These are phyloP conservation scores for Daedaleopsis sinensis DNA, from an alignment of 768 basidiomycete species.

Conservation along the genomic window DNA sequence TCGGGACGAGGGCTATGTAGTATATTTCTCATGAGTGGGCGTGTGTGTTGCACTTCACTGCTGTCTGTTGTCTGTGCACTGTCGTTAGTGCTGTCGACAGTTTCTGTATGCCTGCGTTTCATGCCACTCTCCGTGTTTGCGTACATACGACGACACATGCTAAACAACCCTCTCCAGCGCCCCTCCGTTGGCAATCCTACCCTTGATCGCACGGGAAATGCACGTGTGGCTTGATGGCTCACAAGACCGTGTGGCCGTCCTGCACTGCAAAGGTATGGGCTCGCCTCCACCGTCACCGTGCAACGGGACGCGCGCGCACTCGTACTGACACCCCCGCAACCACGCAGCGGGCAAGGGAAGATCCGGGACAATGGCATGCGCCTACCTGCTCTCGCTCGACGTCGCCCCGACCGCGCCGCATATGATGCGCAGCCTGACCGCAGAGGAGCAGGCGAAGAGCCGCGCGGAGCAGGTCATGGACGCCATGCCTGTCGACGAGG, in stretches of 20 bases:
- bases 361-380: conserved; percentile 84
- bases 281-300: no score
- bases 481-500: conserved; percentile 48
- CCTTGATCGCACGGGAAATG: conserved; percentile 76
- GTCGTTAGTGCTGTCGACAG: no score
- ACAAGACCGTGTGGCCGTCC: conserved; percentile 69
- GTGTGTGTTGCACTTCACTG: no score
- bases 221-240: conserved; percentile 69
- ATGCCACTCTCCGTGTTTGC: no score
- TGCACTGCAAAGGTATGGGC: conserved; percentile 81
- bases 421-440: conserved; percentile 47
- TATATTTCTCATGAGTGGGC: no score
- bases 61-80: no score
- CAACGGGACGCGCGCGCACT: not conserved
- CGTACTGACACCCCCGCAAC: not conserved
- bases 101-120: no score
- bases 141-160: not conserved
- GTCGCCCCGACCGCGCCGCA: conserved; percentile 49
- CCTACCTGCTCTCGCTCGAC: conserved; percentile 71
- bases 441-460: conserved; percentile 50
- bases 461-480: conserved; percentile 54
- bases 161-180: conserved; percentile 44
- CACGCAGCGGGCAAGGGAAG: conserved; percentile 75
- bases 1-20: no score
- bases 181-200: conserved; percentile 75